These are phyloP conservation scores for Micractinium sp. DNA, from an alignment of 139 green algal genomes.

Conservation along the genomic window DNA sequence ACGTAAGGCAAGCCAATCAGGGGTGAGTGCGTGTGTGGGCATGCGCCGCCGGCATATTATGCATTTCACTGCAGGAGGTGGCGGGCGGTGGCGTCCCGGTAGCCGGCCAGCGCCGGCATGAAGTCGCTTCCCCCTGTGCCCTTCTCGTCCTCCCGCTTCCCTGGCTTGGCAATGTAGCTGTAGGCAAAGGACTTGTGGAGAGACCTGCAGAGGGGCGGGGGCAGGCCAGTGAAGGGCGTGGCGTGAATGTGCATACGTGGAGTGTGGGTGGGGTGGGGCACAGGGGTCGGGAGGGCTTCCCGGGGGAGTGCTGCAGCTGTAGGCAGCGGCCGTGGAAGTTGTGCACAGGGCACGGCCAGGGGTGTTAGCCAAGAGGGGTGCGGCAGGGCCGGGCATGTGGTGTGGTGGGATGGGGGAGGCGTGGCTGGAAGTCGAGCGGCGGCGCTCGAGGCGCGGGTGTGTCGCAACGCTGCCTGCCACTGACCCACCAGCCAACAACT, in stretches of 20 bases:
- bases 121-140: conserved; percentile 21
- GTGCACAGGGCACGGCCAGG: no score
- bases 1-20: no score
- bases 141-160: conserved; percentile 1
- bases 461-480: neutral
- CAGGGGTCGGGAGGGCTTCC: no score
- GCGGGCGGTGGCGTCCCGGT: neutral
- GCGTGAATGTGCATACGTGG: neutral
- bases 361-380: no score
- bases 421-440: no score
- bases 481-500: neutral
- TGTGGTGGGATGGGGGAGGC: no score
- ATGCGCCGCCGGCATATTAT: no score
- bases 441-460: no score
- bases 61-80: neutral
- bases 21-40: no score
- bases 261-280: neutral
- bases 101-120: conserved; percentile 6
- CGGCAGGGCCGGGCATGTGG: no score
- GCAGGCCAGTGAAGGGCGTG: no score
- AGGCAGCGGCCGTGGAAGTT: no score
- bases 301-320: neutral
- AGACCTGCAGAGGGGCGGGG: neutral
- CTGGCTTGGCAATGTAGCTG: conserved; percentile 8
- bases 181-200: conserved; percentile 12